Percentiles rank a stretch among this genome's conserved stretches.
Conservation (phyloP, 306 rosid species). For the Adenanthera pavonina region DNA sequence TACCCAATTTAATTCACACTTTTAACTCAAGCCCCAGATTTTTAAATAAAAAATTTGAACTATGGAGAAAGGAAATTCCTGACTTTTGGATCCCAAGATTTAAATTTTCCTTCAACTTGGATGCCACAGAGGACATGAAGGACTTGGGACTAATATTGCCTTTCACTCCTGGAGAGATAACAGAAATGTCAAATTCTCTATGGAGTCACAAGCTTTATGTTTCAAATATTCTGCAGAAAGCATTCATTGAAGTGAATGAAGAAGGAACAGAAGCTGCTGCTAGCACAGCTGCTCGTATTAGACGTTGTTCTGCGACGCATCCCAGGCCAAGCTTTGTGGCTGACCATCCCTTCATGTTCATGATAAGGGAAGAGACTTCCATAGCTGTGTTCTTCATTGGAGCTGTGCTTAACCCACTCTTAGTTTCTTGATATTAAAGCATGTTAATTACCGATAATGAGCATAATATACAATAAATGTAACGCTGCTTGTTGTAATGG, state of each 20-base stretch:
- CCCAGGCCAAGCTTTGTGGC: conserved; percentile 24
- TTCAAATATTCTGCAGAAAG: not conserved
- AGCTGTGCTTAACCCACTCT: conserved; percentile 32
- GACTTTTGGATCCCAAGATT: conserved; percentile 39
- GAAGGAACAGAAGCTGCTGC: conserved; percentile 34
- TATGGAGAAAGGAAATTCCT: fast-evolving
- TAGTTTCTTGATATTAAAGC: not conserved
- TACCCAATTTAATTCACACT: conserved; percentile 11
- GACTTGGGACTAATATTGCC: conserved; percentile 31
- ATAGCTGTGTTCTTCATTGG: conserved; percentile 19
- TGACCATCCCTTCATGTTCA: conserved; percentile 34
- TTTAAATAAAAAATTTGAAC: conserved; percentile 2
- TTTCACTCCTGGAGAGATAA: conserved; percentile 7
- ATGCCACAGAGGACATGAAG: not conserved
- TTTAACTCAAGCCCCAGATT: not conserved
- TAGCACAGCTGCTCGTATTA: not conserved
- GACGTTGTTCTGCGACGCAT: too few species aligned
- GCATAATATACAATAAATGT: not conserved
- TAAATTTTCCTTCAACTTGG: conserved; percentile 20
- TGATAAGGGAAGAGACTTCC: conserved; percentile 32
- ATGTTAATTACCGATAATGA: not conserved
- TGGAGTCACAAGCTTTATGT: not conserved
- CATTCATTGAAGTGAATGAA: conserved; percentile 37
- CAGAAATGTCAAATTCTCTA: conserved; percentile 28
- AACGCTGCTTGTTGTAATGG: not conserved